Conservation (phyloP, 164 flowering plant genomes). For the Aristolochia californica region DNA sequence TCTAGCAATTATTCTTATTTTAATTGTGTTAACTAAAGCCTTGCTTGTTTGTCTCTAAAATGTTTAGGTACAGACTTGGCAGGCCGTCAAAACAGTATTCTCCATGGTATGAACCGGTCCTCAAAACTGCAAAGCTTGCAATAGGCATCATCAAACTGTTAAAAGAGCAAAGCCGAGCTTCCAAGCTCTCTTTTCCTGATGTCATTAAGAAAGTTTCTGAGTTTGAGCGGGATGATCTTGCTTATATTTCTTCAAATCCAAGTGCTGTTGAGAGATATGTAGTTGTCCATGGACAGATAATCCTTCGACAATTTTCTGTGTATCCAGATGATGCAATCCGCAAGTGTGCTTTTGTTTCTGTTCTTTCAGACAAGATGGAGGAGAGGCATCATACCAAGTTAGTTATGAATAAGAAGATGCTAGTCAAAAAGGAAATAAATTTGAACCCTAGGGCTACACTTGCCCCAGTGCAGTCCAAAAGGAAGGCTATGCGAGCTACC, state of each 20-base stretch:
- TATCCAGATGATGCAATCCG: slow-evolving; percentile 58
- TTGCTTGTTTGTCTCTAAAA: background rate
- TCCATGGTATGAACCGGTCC: slow-evolving; percentile 75
- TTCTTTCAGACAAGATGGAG: slow-evolving; percentile 61
- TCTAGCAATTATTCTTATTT: too few species aligned
- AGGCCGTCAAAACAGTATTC: slow-evolving; percentile 91
- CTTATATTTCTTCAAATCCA: slow-evolving; percentile 52
- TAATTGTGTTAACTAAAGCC: too few species aligned
- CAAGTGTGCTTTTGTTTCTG: slow-evolving; percentile 53
- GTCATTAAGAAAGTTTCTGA: slow-evolving; percentile 51
- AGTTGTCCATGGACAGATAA: slow-evolving; percentile 80
- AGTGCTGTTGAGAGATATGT: slow-evolving; percentile 57
- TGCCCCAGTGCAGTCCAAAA: slow-evolving; percentile 39
- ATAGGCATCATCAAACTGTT: slow-evolving; percentile 54
- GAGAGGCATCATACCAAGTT: slow-evolving; percentile 71
- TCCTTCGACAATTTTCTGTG: slow-evolving; percentile 64
- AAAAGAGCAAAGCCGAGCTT: slow-evolving; percentile 57
- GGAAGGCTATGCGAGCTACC: slow-evolving; percentile 76
- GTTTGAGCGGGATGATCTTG: slow-evolving; percentile 30
- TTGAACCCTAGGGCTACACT: slow-evolving; percentile 66
- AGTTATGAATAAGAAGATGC: slow-evolving; percentile 49
- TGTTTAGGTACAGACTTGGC: slow-evolving; percentile 85
- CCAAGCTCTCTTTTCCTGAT: slow-evolving; percentile 64
- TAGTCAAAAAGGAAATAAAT: slow-evolving; percentile 30
- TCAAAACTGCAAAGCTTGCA: slow-evolving; percentile 65